phyloP scores from a whole-genome alignment of 495 filamentous ascomycete genomes.

The Aspergillus bertholletiae region DNA sequence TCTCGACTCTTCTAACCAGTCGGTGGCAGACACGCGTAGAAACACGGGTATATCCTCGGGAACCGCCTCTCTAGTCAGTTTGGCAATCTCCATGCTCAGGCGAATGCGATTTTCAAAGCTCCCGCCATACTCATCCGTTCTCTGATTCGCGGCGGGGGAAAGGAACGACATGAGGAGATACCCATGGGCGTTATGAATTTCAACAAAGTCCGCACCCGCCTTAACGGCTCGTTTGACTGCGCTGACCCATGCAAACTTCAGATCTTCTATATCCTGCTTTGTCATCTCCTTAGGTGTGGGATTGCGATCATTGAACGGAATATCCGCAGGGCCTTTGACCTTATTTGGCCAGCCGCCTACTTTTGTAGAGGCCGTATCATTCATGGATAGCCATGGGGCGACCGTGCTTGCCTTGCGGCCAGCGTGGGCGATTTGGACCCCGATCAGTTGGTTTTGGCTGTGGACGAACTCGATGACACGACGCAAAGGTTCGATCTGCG shows the following conservation, averaged over 20 bases:
- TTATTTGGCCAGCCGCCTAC: constrained; percentile 61
- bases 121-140: constrained; percentile 62
- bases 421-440: constrained; percentile 71
- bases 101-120: constrained; percentile 58
- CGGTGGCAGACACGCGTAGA: constrained; percentile 56
- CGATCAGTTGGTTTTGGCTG: constrained; percentile 66
- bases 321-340: constrained; percentile 48
- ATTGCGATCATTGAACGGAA: constrained; percentile 47
- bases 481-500: constrained; percentile 59
- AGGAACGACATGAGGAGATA: constrained; percentile 64
- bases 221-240: constrained; percentile 53
- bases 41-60: constrained; percentile 62
- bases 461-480: constrained; percentile 66
- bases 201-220: constrained; percentile 55
- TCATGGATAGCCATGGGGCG: constrained; percentile 63
- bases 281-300: constrained; percentile 56
- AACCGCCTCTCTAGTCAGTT: constrained; percentile 48
- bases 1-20: constrained; percentile 51
- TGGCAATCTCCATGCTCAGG: constrained; percentile 53
- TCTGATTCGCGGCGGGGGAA: constrained; percentile 55
- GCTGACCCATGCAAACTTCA: constrained; percentile 54
- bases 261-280: constrained; percentile 49
- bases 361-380: constrained; percentile 44
- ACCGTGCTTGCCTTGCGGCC: constrained; percentile 70
- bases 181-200: constrained; percentile 58